These are phyloP conservation scores for Rosa chinensis DNA, from an alignment of 306 rosid species.

Conservation along the genomic window DNA sequence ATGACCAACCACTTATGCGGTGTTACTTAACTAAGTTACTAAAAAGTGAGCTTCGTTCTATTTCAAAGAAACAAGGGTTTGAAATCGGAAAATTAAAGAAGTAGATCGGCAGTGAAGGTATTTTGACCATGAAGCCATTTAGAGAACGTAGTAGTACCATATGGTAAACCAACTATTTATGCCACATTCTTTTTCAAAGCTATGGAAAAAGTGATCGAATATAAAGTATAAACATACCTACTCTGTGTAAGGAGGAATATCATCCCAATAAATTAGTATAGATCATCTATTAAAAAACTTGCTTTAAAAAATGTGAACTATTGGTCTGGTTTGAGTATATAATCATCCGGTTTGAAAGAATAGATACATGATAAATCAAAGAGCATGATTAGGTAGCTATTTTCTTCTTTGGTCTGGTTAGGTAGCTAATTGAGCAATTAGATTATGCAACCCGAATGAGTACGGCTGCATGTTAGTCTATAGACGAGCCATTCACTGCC, in stretches of 20 bases:
- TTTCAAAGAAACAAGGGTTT: background rate
- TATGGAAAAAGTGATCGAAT: background rate
- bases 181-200: background rate
- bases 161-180: background rate
- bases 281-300: background rate
- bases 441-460: background rate
- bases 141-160: background rate
- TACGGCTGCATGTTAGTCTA: background rate
- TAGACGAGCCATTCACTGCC: background rate
- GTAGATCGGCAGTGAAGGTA: background rate
- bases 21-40: background rate
- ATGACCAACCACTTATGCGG: background rate
- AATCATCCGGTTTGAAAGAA: background rate
- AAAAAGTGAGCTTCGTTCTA: background rate
- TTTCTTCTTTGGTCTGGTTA: background rate
- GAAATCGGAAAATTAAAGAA: background rate
- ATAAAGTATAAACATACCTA: background rate
- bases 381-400: conserved; percentile 4
- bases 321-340: background rate
- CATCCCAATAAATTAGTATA: background rate
- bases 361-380: background rate
- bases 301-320: background rate
- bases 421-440: background rate
- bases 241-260: background rate
- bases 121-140: background rate